Evolutionary conservation across 495 filamentous ascomycete genomes (phyloP), one percentile per base, ranked within the genome.

Genomic region (Neurospora hispaniola): DNA sequence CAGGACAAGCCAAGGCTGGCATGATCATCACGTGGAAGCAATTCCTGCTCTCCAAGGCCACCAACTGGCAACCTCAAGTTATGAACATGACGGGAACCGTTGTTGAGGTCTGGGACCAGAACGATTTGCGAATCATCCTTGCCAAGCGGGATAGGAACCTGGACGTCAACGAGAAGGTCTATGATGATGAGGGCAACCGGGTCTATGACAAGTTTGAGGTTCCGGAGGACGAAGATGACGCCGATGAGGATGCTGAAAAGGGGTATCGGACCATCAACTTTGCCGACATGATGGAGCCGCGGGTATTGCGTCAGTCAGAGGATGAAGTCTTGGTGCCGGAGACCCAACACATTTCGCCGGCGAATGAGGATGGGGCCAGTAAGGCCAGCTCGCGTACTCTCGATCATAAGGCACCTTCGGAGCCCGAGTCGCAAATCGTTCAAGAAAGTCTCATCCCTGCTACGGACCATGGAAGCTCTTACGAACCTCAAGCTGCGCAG

Each of bases 1-100:
- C 86, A 62, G 85, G 81, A 4, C 84, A 90, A 42, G 85, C 88
- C 20, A 82, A 84, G 43, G 74, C 83, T 5, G 92, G 91, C 12
- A 89, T 91, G 78, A 84, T 94, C 43, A 89, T 99, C 74, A 90
- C 91, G 3, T 99, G 92, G 87, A 93, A 91, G 75, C 87, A 93
- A 71, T 85, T 93, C 71, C 85, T 89, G 39, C 87, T 94, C 77
- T 93, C 92, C 41, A 89, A 88, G 72, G 88, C 85, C 14, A 93
- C 90, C 10, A 91, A 88, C 38, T 97, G 93, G 91, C 86, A 92
- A 71, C 95, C 95, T 1, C 86, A 85, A 71, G 83, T 96, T 48
- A 86, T 85, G 3, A 90, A 89, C 76, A 84, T 89, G 16, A 91
- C 92, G 0, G 93, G 91, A 4, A 81, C 89, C 38, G 82, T 97